Evolutionary conservation across 1,139 yeast genomes (phyloP), one percentile per base, ranked within the genome.

Genomic region (Lodderomyces jiufengensis): DNA sequence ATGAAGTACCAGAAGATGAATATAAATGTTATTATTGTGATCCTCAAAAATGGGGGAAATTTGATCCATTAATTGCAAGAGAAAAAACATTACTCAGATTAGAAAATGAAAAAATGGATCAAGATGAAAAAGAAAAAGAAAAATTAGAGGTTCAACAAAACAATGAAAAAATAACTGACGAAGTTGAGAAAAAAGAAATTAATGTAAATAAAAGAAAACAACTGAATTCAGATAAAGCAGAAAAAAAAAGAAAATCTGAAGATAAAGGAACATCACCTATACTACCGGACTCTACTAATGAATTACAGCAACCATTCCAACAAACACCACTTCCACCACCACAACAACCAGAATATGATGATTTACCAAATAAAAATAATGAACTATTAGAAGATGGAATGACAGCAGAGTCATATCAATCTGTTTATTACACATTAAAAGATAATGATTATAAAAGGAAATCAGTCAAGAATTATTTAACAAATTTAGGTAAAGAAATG

Each of bases 1-100:
- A 77, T 24, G 80, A 82, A 40, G 94, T 82, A 0, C 96, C 96
- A 0, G 95, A 86, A 43, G 80, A 79, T 37, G 73, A 66, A 40
- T 90, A 85, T 55, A 70, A 78, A 32, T 90, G 98, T 55, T 86
- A 85, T 56, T 72, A 69, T 38, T 92, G 97, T 61, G 84, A 81
- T 43, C 75, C 75, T 41, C 45, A 50, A 15, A 66, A 65, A 40
- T 70, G 85, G 63, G 72, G 76, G 12, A 69, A 75, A 59, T 60
- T 68, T 52, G 54, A 64, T 59, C 43, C 88, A 51, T 59, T 59
- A 49, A 42, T 36, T 11, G 68, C 73, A 42, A 52, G 63, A 25
- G 40, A 38, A 9, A 57, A 59, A 28, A 69, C 73, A 1, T 39
- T 66, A 13, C 61, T 63, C 8, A 57, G 79, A 20, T 48, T 53